Percentiles rank a stretch among this genome's conserved stretches.
Conservation (phyloP, 805 yeast species). For the Nadsonia fulvescens region DNA sequence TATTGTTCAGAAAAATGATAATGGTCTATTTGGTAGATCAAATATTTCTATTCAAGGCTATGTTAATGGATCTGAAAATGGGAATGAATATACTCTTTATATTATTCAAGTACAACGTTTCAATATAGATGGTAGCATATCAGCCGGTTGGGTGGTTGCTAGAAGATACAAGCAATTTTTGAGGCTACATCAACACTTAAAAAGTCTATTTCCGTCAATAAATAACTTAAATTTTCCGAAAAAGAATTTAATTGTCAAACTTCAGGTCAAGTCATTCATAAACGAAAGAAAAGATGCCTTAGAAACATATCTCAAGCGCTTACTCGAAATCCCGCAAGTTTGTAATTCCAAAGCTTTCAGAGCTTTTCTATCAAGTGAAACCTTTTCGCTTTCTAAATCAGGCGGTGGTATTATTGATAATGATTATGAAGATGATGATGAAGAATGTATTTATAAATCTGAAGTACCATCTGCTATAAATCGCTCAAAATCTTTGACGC, state of each 20-base stretch:
- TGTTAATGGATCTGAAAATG: conserved; percentile 34
- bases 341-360: conserved; percentile 61
- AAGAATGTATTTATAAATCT: conserved; percentile 27
- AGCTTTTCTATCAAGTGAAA: conserved; percentile 59
- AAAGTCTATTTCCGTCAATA: conserved; percentile 31
- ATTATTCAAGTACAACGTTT: conserved; percentile 56
- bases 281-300: conserved; percentile 46
- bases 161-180: conserved; percentile 74
- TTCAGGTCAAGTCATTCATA: conserved; percentile 40
- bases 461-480: too few species aligned
- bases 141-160: conserved; percentile 82
- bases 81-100: conserved; percentile 49
- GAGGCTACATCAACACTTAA: conserved; percentile 48
- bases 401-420: conserved; percentile 3
- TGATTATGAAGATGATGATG: conserved; percentile 6
- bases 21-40: conserved; percentile 41
- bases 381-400: conserved; percentile 22
- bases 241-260: conserved; percentile 45
- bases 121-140: conserved; percentile 23
- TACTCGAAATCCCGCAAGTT: conserved; percentile 46
- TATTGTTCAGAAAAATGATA: conserved; percentile 67
- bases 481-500: too few species aligned
- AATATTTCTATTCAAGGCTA: conserved; percentile 23
- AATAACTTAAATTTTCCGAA: conserved; percentile 32
- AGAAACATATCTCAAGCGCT: conserved; percentile 39